These are phyloP conservation scores for Fusarium protoensiforme DNA, from an alignment of 2,329 filamentous ascomycete genomes.

Conservation along the genomic window DNA sequence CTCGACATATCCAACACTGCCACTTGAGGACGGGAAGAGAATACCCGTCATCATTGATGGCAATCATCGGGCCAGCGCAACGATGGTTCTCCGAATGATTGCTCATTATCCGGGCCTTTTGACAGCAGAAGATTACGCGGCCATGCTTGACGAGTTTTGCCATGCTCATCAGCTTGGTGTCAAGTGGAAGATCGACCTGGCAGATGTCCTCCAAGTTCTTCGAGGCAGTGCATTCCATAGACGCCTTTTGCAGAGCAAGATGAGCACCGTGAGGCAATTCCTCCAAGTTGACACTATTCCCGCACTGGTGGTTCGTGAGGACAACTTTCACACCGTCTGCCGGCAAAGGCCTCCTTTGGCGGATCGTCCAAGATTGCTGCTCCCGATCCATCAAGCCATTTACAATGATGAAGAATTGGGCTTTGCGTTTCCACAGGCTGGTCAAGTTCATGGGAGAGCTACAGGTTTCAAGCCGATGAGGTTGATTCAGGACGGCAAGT, in stretches of 20 bases:
- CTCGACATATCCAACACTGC: background rate
- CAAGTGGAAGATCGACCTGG: background rate
- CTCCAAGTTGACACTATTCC: background rate
- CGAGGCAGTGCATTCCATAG: background rate
- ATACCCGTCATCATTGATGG: background rate
- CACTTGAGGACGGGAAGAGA: background rate
- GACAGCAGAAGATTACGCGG: background rate
- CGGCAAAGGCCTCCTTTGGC: background rate
- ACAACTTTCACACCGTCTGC: slow-evolving; percentile 1
- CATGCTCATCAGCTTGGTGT: background rate
- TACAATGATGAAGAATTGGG: background rate
- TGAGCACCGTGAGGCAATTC: background rate
- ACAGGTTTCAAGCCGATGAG: background rate
- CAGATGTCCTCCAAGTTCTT: background rate
- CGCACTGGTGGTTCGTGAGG: background rate
- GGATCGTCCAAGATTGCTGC: background rate
- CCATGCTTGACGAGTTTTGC: background rate
- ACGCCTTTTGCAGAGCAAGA: background rate
- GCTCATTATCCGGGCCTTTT: background rate
- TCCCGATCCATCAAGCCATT: background rate
- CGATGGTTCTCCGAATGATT: background rate
- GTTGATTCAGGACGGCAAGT: background rate
- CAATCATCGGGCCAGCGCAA: background rate
- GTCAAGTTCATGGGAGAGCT: background rate
- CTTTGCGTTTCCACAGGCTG: background rate